Conservation (phyloP, 768 basidiomycete species). For the Tylopilus subfusipes region DNA sequence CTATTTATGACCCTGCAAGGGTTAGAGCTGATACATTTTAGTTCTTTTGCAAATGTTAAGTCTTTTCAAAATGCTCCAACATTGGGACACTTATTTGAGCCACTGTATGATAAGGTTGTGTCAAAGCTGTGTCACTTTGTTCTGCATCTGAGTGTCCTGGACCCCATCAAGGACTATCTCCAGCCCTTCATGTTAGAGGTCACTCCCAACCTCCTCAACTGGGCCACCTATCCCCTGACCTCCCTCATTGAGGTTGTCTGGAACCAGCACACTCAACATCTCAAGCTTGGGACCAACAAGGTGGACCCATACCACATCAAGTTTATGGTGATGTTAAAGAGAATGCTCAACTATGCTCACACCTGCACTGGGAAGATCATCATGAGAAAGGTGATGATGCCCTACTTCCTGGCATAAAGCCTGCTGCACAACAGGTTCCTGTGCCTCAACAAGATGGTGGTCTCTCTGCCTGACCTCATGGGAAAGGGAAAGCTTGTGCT, state of each 20-base stretch:
- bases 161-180: neutral
- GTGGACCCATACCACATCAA: neutral
- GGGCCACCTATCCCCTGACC: neutral
- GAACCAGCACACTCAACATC: neutral
- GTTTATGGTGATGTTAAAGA: neutral
- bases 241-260: neutral
- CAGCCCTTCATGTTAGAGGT: neutral
- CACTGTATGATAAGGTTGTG: neutral
- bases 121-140: neutral
- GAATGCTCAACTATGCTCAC: neutral
- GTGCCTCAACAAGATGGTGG: neutral
- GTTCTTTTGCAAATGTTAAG: no score
- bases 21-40: no score
- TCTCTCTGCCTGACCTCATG: neutral
- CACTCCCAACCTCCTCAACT: neutral
- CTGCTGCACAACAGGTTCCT: neutral
- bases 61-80: no score
- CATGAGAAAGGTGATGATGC: neutral
- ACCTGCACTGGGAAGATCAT: neutral
- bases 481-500: no score
- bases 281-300: neutral
- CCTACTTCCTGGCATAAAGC: neutral
- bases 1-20: no score
- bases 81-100: no score
- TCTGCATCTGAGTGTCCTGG: neutral